These are phyloP conservation scores for Thielaviopsis euricoi DNA, from an alignment of 2,329 filamentous ascomycete genomes.

Conservation along the genomic window DNA sequence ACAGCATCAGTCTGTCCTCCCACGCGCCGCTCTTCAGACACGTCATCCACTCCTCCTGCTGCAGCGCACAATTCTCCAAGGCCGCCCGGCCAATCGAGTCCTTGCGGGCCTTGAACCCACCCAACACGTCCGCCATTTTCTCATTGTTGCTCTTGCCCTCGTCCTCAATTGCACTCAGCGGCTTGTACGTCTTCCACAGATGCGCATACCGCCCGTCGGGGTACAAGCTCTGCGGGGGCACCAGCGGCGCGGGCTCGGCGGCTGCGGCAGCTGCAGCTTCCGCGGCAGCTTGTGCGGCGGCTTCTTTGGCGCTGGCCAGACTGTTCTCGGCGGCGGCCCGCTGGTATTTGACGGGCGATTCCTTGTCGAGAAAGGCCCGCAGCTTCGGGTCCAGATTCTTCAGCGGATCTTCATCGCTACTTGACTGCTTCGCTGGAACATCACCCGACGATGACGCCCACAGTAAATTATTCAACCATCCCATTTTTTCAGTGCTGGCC, in stretches of 20 bases:
- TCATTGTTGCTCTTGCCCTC: constrained; percentile 61
- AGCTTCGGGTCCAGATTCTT: constrained; percentile 67
- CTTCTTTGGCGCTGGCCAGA: constrained; percentile 4
- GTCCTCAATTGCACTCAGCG: constrained; percentile 52
- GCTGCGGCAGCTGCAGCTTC: constrained; percentile 13
- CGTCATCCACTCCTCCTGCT: constrained; percentile 66
- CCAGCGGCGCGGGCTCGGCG: constrained; percentile 15
- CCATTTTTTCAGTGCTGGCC: constrained; percentile 28
- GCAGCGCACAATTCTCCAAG: constrained; percentile 81
- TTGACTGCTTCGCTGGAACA: constrained; percentile 6
- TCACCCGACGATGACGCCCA: constrained; percentile 19
- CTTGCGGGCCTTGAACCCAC: constrained; percentile 70
- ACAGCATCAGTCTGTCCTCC: constrained; percentile 60
- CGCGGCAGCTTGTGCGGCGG: constrained; percentile 1
- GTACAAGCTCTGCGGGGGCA: constrained; percentile 36
- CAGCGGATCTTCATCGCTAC: constrained; percentile 38
- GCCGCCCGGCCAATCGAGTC: constrained; percentile 63
- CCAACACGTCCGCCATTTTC: constrained; percentile 62
- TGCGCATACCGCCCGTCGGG: constrained; percentile 56
- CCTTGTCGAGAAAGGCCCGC: constrained; percentile 68
- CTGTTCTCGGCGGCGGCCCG: constrained; percentile 16
- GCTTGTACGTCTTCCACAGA: constrained; percentile 82
- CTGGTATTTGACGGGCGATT: constrained; percentile 57
- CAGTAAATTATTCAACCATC: constrained; percentile 40
- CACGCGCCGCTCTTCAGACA: constrained; percentile 64